phyloP scores from a whole-genome alignment of 345 rosid species.

The Barbarea vulgaris region DNA sequence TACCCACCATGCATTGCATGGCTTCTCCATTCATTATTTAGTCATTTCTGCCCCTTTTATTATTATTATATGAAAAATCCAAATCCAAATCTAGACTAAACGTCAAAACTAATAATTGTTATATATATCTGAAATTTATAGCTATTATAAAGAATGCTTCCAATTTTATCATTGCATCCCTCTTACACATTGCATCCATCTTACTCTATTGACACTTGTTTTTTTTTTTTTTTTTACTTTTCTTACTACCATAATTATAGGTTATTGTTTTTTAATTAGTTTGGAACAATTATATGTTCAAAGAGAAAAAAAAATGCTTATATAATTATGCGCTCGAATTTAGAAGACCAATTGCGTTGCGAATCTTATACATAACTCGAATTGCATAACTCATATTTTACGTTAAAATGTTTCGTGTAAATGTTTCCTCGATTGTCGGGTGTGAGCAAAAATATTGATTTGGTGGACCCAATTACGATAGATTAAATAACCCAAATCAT shows the following conservation, averaged over 20 bases:
- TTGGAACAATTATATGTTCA: not conserved
- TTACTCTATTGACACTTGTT: conserved; percentile 24
- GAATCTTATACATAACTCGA: conserved; percentile 16
- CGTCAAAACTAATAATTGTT: not conserved
- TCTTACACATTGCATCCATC: conserved; percentile 19
- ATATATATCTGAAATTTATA: not conserved
- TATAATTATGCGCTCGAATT: not conserved
- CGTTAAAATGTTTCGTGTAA: conserved; percentile 30
- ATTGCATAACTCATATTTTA: conserved; percentile 24
- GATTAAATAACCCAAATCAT: not conserved
- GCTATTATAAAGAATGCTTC: not conserved
- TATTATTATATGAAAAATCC: not conserved
- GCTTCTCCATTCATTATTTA: conserved; percentile 15
- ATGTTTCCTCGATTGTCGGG: conserved; percentile 29
- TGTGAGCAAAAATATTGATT: conserved; percentile 17
- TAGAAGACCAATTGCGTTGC: not conserved
- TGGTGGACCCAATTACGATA: conserved; percentile 29
- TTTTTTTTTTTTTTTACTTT: not conserved
- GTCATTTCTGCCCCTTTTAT: not conserved
- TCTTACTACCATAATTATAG: not conserved
- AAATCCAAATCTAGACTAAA: conserved; percentile 17
- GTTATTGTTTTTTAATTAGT: not conserved
- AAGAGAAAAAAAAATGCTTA: not conserved
- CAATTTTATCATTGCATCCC: not conserved
- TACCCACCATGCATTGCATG: conserved; percentile 65